These are phyloP conservation scores for Geotrichum klebahnii DNA, from an alignment of 1,139 yeast genomes.

Conservation along the genomic window DNA sequence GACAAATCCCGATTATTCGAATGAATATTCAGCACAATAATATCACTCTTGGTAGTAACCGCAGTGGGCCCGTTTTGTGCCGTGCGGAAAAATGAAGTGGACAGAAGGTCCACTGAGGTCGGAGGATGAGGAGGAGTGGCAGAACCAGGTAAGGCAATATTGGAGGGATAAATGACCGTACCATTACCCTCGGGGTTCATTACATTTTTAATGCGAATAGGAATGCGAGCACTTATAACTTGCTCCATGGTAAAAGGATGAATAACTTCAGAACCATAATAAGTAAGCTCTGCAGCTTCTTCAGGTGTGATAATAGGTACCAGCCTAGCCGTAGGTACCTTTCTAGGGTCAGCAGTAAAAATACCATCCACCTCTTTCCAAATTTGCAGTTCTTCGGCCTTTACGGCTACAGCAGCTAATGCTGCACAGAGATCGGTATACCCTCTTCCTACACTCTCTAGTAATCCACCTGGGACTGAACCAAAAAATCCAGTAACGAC, in stretches of 20 bases:
- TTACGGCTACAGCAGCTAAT: constrained; percentile 83
- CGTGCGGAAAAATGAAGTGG: constrained; percentile 30
- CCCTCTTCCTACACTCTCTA: constrained; percentile 93
- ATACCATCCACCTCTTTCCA: constrained; percentile 99
- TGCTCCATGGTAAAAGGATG: constrained; percentile 99
- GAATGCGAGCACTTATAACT: constrained; percentile 91
- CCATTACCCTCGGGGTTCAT: constrained; percentile 88
- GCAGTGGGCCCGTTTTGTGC: constrained; percentile 74
- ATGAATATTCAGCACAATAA: constrained; percentile 86
- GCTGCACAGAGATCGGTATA: constrained; percentile 98
- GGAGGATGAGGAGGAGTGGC: constrained; percentile 34
- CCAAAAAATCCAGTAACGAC: constrained; percentile 96
- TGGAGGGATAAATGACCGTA: constrained; percentile 89
- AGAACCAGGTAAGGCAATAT: constrained; percentile 51
- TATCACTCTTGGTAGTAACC: constrained; percentile 89
- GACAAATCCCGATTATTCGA: constrained; percentile 89
- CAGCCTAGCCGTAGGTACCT: constrained; percentile 84
- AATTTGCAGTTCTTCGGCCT: constrained; percentile 90
- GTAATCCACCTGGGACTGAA: constrained; percentile 85
- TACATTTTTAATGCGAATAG: constrained; percentile 92
- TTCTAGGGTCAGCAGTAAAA: constrained; percentile 96
- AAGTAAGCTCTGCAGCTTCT: constrained; percentile 96
- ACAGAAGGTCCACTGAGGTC: constrained; percentile 3
- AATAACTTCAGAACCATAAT: constrained; percentile 95
- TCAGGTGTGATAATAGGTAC: constrained; percentile 91